Conservation (phyloP, 306 rosid species). For the Adenanthera pavonina region DNA sequence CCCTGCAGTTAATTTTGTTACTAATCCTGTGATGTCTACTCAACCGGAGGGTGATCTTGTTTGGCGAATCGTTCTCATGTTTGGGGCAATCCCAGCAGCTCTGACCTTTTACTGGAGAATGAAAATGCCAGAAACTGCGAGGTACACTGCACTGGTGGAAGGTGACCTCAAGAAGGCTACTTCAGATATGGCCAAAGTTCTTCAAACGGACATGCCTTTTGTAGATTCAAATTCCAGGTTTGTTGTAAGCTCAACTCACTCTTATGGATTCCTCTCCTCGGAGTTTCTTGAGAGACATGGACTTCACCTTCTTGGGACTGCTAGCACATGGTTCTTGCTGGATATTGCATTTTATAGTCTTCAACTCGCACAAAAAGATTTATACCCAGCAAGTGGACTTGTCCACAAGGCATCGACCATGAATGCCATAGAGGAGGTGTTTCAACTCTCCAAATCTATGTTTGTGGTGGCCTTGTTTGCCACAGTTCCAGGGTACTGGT, state of each 20-base stretch:
- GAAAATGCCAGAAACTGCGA: slow-evolving; percentile 73
- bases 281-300: slow-evolving; percentile 59
- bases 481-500: slow-evolving; percentile 80
- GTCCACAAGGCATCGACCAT: slow-evolving; percentile 50
- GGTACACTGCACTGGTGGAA: slow-evolving; percentile 73
- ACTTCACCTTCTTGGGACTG: slow-evolving; percentile 62
- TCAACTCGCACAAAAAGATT: slow-evolving; percentile 67
- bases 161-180: slow-evolving; percentile 54
- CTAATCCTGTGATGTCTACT: slow-evolving; percentile 41
- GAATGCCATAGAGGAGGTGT: slow-evolving; percentile 72
- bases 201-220: slow-evolving; percentile 36
- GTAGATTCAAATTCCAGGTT: slow-evolving; percentile 32
- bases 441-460: slow-evolving; percentile 64
- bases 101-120: slow-evolving; percentile 60
- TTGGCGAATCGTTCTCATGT: slow-evolving; percentile 73
- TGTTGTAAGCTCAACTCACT: not conserved
- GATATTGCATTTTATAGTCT: slow-evolving; percentile 73
- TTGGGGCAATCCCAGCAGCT: slow-evolving; percentile 64
- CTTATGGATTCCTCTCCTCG: slow-evolving; percentile 59
- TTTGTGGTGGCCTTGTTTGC: slow-evolving; percentile 63
- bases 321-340: slow-evolving; percentile 70
- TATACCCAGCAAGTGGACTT: slow-evolving; percentile 68
- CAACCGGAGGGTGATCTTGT: slow-evolving; percentile 63
- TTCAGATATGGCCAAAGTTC: slow-evolving; percentile 66
- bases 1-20: slow-evolving; percentile 40